Conservation (phyloP, 495 filamentous ascomycete genomes). For the Friedmanniomyces endolithicus region DNA sequence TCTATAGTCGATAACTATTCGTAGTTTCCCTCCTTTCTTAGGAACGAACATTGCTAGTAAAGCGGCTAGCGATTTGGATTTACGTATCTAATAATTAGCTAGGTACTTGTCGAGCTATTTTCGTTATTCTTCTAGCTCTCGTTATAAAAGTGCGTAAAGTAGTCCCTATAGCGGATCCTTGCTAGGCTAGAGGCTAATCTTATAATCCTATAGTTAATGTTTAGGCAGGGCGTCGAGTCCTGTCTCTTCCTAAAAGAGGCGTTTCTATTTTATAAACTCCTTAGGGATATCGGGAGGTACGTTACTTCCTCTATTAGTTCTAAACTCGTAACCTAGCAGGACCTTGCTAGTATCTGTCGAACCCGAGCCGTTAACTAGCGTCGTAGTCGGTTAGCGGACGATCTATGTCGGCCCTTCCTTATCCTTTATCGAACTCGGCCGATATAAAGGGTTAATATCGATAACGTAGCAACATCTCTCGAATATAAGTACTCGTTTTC, state of each 20-base stretch:
- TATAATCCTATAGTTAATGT: constrained; percentile 11
- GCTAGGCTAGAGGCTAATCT: neutral
- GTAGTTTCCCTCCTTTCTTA: constrained; percentile 23
- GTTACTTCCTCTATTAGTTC: neutral
- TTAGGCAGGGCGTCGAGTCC: constrained; percentile 2
- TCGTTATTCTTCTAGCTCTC: neutral
- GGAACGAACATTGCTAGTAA: constrained; percentile 20
- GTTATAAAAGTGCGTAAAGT: constrained; percentile 17
- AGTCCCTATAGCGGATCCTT: neutral
- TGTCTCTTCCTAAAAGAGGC: constrained; percentile 6
- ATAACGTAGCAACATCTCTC: neutral
- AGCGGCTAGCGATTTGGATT: constrained; percentile 12
- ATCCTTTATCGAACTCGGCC: neutral
- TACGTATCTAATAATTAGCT: constrained; percentile 19
- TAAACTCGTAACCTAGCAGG: neutral
- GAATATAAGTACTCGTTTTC: neutral
- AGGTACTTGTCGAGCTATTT: neutral
- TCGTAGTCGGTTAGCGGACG: neutral
- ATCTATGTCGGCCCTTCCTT: neutral
- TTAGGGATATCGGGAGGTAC: constrained; percentile 6
- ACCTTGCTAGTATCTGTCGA: constrained; percentile 2
- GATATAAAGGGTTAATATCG: neutral
- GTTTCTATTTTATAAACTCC: neutral
- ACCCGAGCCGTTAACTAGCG: neutral
- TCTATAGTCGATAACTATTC: constrained; percentile 11